Conservation (phyloP, 2,329 filamentous ascomycete species). For the Alternaria sp. region DNA sequence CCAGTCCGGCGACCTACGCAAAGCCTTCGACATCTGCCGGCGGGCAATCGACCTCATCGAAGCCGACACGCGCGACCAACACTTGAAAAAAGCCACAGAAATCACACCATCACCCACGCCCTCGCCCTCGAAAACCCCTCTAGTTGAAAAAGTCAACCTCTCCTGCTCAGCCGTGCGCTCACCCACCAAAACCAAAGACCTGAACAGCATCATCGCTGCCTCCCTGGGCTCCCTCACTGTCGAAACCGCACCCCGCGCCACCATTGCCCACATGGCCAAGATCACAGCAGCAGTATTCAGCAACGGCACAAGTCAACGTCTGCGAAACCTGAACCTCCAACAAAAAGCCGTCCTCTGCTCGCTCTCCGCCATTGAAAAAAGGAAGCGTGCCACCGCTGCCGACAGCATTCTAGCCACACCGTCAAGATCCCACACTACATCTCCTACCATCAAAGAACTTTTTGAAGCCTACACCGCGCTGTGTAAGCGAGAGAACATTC, state of each 20-base stretch:
- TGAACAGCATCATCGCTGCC: constrained; percentile 30
- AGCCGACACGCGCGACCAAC: constrained; percentile 77
- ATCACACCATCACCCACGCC: constrained; percentile 58
- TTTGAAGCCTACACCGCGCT: constrained; percentile 84
- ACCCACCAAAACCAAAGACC: constrained; percentile 48
- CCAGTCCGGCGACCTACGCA: constrained; percentile 92
- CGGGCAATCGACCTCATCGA: constrained; percentile 90
- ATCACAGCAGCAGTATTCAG: constrained; percentile 90
- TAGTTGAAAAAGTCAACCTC: constrained; percentile 83
- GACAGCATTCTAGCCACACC: constrained; percentile 49
- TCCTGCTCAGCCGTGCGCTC: constrained; percentile 60
- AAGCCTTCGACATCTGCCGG: constrained; percentile 93
- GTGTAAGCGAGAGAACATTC: constrained; percentile 85
- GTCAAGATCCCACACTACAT: constrained; percentile 60
- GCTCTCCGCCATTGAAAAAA: constrained; percentile 84
- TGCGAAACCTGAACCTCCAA: constrained; percentile 89
- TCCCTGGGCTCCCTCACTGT: constrained; percentile 71
- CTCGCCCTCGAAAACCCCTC: constrained; percentile 76
- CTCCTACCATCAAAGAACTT: constrained; percentile 82
- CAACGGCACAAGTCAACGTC: constrained; percentile 83
- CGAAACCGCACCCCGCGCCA: constrained; percentile 85
- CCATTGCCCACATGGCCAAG: constrained; percentile 88
- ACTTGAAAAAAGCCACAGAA: constrained; percentile 66
- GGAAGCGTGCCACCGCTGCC: constrained; percentile 60
- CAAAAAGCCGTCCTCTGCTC: constrained; percentile 95